Evolutionary conservation across 139 green algal genomes (phyloP), one percentile per base, ranked within the genome.

Genomic region (Chlorella vulgaris): DNA sequence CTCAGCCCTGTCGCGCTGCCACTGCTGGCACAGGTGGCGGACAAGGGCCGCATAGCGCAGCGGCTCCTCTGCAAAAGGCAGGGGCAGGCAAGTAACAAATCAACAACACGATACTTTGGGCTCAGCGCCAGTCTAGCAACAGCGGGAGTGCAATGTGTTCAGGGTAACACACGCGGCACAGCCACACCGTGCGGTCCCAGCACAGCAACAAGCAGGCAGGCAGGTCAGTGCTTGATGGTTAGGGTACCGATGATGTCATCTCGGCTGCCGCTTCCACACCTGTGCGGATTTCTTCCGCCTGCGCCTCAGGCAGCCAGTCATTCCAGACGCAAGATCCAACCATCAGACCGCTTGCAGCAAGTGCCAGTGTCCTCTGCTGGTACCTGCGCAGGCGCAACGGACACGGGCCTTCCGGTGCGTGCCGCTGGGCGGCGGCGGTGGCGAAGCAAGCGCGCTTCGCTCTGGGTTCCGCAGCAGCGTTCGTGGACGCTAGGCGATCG

Each of bases 231-330:
- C n/a, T n/a, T n/a, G n/a, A n/a, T n/a, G n/a, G n/a, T n/a, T n/a
- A n/a, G n/a, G n/a, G n/a, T n/a, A n/a, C n/a, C n/a, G n/a, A n/a
- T n/a, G n/a, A n/a, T n/a, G n/a, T n/a, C n/a, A n/a, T n/a, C n/a
- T n/a, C n/a, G n/a, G n/a, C n/a, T n/a, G n/a, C n/a, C n/a, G n/a
- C n/a, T n/a, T n/a, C n/a, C n/a, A 42, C 69, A 84, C 77, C 70
- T 74, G 50, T 38, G 5, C 7, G 24, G 0, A 69, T 75, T 22
- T 83, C 24, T 13, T 74, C 35, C 15, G 81, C 87, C 47, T 86
- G 36, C 33, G 71, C 69, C n/a, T 73, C 70, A 2, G 88, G 88
- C 29, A 91, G 84, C 88, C 88, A 91, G 36, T 85, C 82, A 7
- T 85, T 88, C 81, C 83, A 89, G 22, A 89, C 84, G 51, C 79